phyloP scores from a whole-genome alignment of 1,284 basidiomycete species.

The Rhizoctonia solani region DNA sequence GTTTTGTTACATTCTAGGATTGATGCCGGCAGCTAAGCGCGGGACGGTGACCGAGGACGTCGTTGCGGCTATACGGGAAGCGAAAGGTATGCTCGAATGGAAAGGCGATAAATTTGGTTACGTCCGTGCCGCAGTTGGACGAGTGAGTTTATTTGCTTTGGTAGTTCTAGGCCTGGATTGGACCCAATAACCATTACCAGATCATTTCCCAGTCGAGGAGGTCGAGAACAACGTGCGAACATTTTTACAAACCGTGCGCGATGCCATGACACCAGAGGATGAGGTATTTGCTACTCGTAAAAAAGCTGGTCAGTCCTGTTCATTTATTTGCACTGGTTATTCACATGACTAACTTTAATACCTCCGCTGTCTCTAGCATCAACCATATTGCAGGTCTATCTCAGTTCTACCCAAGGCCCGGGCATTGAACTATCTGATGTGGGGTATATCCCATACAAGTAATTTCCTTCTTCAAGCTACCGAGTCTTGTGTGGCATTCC shows the following conservation, averaged over 20 bases:
- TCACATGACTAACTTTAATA: constrained; percentile 25
- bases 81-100: constrained; percentile 89
- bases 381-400: constrained; percentile 70
- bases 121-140: constrained; percentile 78
- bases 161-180: no score
- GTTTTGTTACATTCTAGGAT: constrained; percentile 33
- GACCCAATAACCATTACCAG: no score
- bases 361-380: constrained; percentile 55
- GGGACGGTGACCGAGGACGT: constrained; percentile 93
- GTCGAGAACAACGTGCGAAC: constrained; percentile 79
- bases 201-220: constrained; percentile 74
- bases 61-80: constrained; percentile 74
- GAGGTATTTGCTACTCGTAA: constrained; percentile 38
- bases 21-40: constrained; percentile 94
- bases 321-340: constrained; percentile 39
- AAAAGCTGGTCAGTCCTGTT: no score
- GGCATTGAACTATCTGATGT: constrained; percentile 72
- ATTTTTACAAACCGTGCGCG: constrained; percentile 78
- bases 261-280: constrained; percentile 65
- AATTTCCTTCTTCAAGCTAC: no score
- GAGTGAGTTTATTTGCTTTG: constrained; percentile 51
- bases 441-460: constrained; percentile 28
- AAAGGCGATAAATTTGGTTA: constrained; percentile 86
- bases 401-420: constrained; percentile 86
- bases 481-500: no score